Percentiles rank a stretch among this genome's conserved stretches.
phyloP scores from a whole-genome alignment of 1,284 basidiomycete genomes.

The Naganishia liquefaciens region DNA sequence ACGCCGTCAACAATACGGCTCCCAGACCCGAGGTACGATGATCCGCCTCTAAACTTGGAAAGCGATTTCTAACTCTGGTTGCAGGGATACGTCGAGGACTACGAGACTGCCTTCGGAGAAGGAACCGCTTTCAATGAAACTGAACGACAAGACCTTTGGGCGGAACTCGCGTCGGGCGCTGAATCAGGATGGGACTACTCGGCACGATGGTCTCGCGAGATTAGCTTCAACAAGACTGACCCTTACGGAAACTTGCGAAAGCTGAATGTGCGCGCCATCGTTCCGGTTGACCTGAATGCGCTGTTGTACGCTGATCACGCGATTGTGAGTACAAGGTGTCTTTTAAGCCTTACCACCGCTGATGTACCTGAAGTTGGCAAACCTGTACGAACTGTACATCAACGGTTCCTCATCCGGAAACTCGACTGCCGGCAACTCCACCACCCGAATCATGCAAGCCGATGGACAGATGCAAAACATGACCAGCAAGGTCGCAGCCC shows the following conservation, averaged over 20 bases:
- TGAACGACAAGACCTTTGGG: conserved; percentile 69
- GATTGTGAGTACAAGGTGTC: conserved; percentile 63
- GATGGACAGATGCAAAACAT: conserved; percentile 30
- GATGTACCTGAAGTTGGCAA: conserved; percentile 57
- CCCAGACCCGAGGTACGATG: conserved; percentile 79
- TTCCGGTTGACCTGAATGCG: conserved; percentile 80
- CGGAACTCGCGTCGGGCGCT: conserved; percentile 84
- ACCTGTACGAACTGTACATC: conserved; percentile 60
- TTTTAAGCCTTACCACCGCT: neutral
- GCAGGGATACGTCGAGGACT: conserved; percentile 64
- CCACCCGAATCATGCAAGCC: conserved; percentile 33
- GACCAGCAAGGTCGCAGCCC: conserved; percentile 55
- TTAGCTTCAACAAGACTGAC: conserved; percentile 55
- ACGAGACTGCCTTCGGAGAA: conserved; percentile 69
- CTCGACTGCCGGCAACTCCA: conserved; percentile 23
- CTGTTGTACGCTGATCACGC: conserved; percentile 63
- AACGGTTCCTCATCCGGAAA: conserved; percentile 49
- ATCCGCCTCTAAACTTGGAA: too few species aligned
- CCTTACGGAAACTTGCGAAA: conserved; percentile 64
- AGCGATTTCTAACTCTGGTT: neutral
- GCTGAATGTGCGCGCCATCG: conserved; percentile 67
- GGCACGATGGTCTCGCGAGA: conserved; percentile 58
- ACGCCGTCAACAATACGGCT: conserved; percentile 73
- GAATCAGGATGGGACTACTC: conserved; percentile 64
- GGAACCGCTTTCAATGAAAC: conserved; percentile 64